Percentiles rank a stretch among this genome's conserved stretches.
Evolutionary conservation across 2,329 filamentous ascomycete genomes (phyloP).

Genomic region (Ceratocystis harringtonii): DNA sequence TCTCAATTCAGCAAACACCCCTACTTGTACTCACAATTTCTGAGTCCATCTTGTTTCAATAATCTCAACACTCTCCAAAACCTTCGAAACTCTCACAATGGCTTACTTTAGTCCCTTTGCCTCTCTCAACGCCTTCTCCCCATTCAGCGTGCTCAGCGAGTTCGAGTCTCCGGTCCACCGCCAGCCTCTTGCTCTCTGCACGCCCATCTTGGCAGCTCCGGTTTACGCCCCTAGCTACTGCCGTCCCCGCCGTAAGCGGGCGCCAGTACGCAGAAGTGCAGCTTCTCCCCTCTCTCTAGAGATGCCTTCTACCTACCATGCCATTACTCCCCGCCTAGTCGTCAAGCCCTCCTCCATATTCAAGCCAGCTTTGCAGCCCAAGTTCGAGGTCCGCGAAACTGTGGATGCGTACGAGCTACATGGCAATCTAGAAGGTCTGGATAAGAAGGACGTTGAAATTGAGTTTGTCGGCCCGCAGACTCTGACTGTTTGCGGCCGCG

Average conservation of each 20-base stretch:
- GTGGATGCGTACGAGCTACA: conserved; percentile 49
- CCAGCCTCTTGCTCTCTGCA: neutral
- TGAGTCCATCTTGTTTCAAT: neutral
- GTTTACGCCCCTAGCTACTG: neutral
- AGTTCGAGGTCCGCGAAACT: conserved; percentile 53
- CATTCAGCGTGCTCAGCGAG: neutral
- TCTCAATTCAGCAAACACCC: neutral
- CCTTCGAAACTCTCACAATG: neutral
- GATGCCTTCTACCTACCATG: neutral
- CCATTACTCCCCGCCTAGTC: neutral
- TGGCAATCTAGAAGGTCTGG: conserved; percentile 53
- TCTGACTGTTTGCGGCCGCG: conserved; percentile 41
- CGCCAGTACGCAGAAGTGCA: neutral
- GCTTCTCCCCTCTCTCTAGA: neutral
- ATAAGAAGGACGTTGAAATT: conserved; percentile 50
- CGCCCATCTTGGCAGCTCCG: neutral
- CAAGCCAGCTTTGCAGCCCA: conserved; percentile 14
- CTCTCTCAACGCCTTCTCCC: neutral
- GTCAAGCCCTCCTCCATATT: neutral
- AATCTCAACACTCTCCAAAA: neutral
- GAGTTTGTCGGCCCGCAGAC: conserved; percentile 55
- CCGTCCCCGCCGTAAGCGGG: neutral
- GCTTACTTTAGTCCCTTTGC: conserved; percentile 4
- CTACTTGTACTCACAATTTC: neutral
- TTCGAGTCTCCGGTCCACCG: neutral